A percentile compares a stretch with the other conserved stretches of the same genome.
Conservation (phyloP, 1,284 basidiomycete species). For the Rhodotorula mucilaginosa region DNA sequence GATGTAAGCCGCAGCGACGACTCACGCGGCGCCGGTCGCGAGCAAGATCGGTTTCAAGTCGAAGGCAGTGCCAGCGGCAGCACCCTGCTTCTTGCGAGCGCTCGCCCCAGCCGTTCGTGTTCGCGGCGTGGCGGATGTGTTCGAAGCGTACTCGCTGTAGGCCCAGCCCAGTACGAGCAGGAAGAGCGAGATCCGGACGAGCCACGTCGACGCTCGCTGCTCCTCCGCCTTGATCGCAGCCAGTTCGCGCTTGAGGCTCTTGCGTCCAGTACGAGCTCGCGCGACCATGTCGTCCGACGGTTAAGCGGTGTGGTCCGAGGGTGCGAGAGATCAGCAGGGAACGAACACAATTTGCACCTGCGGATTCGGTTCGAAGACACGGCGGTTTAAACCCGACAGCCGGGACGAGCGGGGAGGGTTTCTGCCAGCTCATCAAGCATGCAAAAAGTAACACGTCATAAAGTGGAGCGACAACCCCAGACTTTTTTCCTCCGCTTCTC, state of each 20-base stretch:
- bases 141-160: neutral
- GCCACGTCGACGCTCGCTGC: slow-evolving; percentile 5
- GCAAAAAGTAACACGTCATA: too few relatives aligned
- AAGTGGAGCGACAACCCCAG: too few relatives aligned
- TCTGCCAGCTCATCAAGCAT: too few relatives aligned
- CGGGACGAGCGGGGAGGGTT: too few relatives aligned
- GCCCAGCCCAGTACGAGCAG: slow-evolving; percentile 16
- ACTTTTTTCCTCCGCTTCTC: too few relatives aligned
- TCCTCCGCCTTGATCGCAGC: slow-evolving; percentile 9
- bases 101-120: neutral
- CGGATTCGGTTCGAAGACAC: neutral
- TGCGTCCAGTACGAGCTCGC: neutral
- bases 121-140: neutral
- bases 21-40: slow-evolving; percentile 22
- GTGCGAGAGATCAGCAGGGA: neutral
- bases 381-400: too few relatives aligned
- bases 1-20: neutral
- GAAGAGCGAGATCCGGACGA: slow-evolving; percentile 16
- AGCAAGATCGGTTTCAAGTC: slow-evolving; percentile 1
- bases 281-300: neutral
- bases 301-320: neutral
- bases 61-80: neutral
- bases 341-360: neutral
- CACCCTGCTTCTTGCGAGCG: neutral
- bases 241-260: neutral